Base-by-base conservation (phyloP, 2,329 filamentous ascomycete species). In the Corinectria fuckeliana region DNA sequence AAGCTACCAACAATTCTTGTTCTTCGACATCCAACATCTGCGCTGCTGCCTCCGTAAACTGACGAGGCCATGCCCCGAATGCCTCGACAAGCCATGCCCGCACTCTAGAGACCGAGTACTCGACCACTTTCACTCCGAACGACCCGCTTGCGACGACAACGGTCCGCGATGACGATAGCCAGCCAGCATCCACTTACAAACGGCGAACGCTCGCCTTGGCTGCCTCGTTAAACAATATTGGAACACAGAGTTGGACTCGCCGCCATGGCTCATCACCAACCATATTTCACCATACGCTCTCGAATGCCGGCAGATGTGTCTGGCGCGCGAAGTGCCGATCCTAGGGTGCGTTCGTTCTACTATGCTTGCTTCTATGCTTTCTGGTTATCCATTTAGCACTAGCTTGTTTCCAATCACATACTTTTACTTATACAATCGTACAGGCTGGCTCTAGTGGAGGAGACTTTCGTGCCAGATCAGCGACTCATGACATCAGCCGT, bases 401-500 rank as follows among this genome's bases (percentile, higher is more conserved):
- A 7, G 23, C 11, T n/a, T 28, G 42, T n/a, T 18, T 18, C 10
- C 30, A 5, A 44, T 16, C 21, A 13, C 44, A 28, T 54, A 55
- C 68, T 70, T n/a, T n/a, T 58, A 70, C 61, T 36, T 61, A 70
- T 59, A 68, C 39, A 11, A 26, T 48, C 47, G 56, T 13, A 18
- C 47, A 70, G 68, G 49, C 61, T 50, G 58, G 54, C 36, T 36
- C 58, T 9, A 63, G 58, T 41, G 60, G 60, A 55, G 64, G 62
- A 25, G 71, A 73, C 39, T 66, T 67, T 9, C 63, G 67, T 60
- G 63, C 71, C 16, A 74, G 73, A 64, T 76, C 75, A 41, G 74
- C 83, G 18, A 86, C 84, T 13, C 84, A 86, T 68, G 84, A 86
- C 68, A 83, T 80, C 44, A 84, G 83, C 67, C 82, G 84, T 39